phyloP scores from a whole-genome alignment of 2,329 filamentous ascomycete species.

The Grosmannia clavigera region DNA sequence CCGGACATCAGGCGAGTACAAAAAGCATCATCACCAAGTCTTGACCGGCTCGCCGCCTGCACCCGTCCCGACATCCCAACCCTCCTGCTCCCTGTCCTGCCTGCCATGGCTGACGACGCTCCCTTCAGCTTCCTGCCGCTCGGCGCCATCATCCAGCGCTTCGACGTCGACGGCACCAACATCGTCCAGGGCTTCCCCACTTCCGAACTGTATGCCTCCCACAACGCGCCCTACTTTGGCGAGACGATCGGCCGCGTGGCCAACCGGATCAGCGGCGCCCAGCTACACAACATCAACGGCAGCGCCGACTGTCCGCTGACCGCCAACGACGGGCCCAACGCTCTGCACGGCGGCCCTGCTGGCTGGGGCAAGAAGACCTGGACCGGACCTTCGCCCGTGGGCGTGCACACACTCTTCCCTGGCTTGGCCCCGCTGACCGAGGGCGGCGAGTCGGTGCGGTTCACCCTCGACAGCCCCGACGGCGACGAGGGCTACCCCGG shows the following conservation, averaged over 20 bases:
- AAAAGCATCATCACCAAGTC: neutral
- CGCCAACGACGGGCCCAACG: constrained; percentile 68
- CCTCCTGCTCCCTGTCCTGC: neutral
- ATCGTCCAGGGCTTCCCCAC: constrained; percentile 81
- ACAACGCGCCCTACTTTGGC: constrained; percentile 76
- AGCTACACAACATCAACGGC: constrained; percentile 58
- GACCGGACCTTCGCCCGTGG: constrained; percentile 54
- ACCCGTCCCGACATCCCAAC: neutral
- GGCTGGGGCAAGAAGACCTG: constrained; percentile 79
- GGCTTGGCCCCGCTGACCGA: constrained; percentile 34
- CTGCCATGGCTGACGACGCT: constrained; percentile 23
- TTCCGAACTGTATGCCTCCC: constrained; percentile 58
- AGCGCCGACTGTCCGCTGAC: constrained; percentile 54
- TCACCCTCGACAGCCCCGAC: constrained; percentile 56
- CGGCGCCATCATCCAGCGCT: constrained; percentile 70
- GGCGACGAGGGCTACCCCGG: constrained; percentile 88
- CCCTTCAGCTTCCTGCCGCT: constrained; percentile 54
- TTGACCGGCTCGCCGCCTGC: no score
- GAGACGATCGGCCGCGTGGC: constrained; percentile 81
- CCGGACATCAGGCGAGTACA: neutral
- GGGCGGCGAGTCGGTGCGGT: constrained; percentile 55
- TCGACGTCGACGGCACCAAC: constrained; percentile 65
- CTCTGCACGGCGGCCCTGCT: constrained; percentile 55
- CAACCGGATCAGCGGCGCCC: constrained; percentile 66
- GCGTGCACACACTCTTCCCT: constrained; percentile 31